Conservation (phyloP, 768 basidiomycete species). For the Porpolomopsis calyptriformis region DNA sequence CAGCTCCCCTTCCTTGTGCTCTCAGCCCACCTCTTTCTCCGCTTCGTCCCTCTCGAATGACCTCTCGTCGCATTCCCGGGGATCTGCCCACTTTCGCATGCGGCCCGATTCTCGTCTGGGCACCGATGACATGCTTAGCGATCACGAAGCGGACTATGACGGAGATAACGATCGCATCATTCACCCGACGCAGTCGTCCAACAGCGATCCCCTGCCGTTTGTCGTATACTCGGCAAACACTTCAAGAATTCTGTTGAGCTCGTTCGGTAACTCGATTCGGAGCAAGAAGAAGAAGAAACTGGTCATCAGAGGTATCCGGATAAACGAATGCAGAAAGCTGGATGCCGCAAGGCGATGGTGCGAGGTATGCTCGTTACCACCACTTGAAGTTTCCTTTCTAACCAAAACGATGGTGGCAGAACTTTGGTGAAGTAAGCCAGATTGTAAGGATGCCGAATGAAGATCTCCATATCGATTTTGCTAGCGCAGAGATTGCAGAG, state of each 20-base stretch:
- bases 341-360: slow-evolving; percentile 69
- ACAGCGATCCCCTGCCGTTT: too few species aligned
- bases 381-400: background rate
- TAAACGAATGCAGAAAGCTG: slow-evolving; percentile 49
- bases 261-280: slow-evolving; percentile 31
- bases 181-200: background rate
- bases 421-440: slow-evolving; percentile 65
- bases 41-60: slow-evolving; percentile 4
- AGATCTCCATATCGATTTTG: slow-evolving; percentile 69
- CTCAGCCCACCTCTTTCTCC: slow-evolving; percentile 10
- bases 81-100: slow-evolving; percentile 9
- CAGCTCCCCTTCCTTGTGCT: slow-evolving; percentile 23
- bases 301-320: slow-evolving; percentile 57
- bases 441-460: slow-evolving; percentile 67
- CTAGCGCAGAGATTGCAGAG: slow-evolving; percentile 67
- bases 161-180: background rate
- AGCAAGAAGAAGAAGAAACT: slow-evolving; percentile 52
- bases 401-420: slow-evolving; percentile 26
- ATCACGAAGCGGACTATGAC: background rate
- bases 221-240: too few species aligned
- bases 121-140: background rate
- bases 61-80: slow-evolving; percentile 9
- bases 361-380: slow-evolving; percentile 36
- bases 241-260: slow-evolving; percentile 21
- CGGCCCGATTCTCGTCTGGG: slow-evolving; percentile 10